phyloP scores from a whole-genome alignment of 306 rosid species.

The Pterocarpus santalinus region DNA sequence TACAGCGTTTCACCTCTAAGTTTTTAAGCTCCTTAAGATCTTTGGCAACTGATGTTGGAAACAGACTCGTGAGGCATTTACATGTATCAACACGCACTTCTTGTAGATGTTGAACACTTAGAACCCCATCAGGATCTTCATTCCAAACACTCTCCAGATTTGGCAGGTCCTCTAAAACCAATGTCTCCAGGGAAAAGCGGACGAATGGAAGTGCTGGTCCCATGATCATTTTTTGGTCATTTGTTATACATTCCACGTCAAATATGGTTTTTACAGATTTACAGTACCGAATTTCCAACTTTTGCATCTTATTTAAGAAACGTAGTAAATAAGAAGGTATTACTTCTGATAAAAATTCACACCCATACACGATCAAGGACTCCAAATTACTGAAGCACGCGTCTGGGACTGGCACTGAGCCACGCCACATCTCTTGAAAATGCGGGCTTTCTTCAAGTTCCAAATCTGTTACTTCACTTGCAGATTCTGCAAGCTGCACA shows the following conservation, averaged over 20 bases:
- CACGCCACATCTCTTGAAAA: conserved; percentile 14
- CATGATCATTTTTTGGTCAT: neutral
- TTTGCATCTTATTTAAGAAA: conserved; percentile 5
- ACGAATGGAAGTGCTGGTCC: neutral
- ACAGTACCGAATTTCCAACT: conserved; percentile 7
- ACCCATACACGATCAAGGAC: neutral
- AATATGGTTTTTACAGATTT: conserved; percentile 2
- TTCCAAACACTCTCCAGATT: conserved; percentile 49
- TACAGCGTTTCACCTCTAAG: conserved; percentile 30
- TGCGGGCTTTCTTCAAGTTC: neutral
- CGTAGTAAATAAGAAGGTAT: conserved; percentile 26
- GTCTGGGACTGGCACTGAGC: neutral
- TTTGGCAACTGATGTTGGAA: conserved; percentile 39
- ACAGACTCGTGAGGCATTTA: conserved; percentile 25
- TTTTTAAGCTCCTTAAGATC: neutral
- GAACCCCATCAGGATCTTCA: conserved; percentile 24
- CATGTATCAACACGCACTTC: conserved; percentile 21
- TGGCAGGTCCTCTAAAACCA: conserved; percentile 42
- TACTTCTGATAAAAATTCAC: neutral
- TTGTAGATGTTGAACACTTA: conserved; percentile 23
- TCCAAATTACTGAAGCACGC: too few relatives aligned
- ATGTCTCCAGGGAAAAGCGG: neutral
- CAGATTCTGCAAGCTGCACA: neutral
- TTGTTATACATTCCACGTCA: neutral
- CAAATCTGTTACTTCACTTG: neutral